These are phyloP conservation scores for Atractiella rhizophila DNA, from an alignment of 768 basidiomycete species.

Conservation along the genomic window DNA sequence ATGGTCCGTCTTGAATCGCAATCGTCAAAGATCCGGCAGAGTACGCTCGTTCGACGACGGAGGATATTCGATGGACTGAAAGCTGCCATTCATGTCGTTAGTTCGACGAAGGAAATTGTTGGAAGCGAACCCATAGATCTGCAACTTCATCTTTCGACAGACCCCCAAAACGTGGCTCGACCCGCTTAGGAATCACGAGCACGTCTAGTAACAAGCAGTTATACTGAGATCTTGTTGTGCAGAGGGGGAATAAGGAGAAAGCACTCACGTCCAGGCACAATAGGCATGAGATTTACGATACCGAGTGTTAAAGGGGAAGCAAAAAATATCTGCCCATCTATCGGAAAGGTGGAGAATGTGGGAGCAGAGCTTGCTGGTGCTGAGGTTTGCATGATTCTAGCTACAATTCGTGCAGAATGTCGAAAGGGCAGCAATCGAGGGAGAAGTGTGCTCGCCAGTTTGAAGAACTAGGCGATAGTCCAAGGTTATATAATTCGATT, in stretches of 20 bases:
- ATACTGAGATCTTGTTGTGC: not conserved
- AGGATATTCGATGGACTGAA: not conserved
- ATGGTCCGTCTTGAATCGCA: conserved; percentile 12
- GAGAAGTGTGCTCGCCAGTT: not conserved
- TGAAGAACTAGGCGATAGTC: not conserved
- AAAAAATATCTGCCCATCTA: too few species aligned
- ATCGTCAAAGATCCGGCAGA: conserved; percentile 1
- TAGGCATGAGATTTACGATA: conserved; percentile 82
- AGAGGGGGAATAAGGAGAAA: not conserved
- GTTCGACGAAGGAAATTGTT: conserved; percentile 16
- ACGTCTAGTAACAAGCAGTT: conserved; percentile 26
- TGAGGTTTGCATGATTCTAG: not conserved
- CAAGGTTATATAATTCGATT: conserved; percentile 2
- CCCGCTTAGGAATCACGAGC: conserved; percentile 31
- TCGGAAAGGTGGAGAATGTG: not conserved
- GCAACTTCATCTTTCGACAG: conserved; percentile 36
- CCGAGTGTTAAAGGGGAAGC: conserved; percentile 22
- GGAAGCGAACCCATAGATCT: conserved; percentile 55
- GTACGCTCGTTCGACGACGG: not conserved
- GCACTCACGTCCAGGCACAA: conserved; percentile 71
- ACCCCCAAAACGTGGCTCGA: conserved; percentile 30
- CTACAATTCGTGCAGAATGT: not conserved
- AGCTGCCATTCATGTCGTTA: not conserved
- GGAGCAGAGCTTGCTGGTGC: not conserved
- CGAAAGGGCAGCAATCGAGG: not conserved